phyloP scores from a whole-genome alignment of 306 rosid genomes.

The Inga laurina region DNA sequence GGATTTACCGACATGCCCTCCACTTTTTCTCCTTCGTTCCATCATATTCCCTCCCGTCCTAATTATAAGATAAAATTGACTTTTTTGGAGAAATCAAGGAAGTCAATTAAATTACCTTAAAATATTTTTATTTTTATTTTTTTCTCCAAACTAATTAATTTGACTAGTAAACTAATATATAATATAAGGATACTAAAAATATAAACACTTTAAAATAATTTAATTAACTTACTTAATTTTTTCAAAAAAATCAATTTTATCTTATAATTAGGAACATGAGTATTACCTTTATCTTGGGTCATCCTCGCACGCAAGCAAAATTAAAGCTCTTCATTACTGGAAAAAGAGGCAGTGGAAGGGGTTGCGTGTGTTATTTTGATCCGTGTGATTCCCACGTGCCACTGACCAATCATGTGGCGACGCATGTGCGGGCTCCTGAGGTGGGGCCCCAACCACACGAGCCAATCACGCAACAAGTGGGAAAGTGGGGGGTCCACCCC shows the following conservation, averaged over 20 bases:
- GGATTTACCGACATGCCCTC: conserved; percentile 45
- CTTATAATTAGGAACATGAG: too few relatives aligned
- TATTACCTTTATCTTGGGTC: conserved; percentile 9
- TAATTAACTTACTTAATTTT: too few relatives aligned
- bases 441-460: conserved; percentile 35
- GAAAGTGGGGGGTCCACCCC: conserved; percentile 37
- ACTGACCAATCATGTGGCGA: conserved; percentile 24
- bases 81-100: too few relatives aligned
- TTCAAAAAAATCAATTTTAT: too few relatives aligned
- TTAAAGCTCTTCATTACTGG: background rate
- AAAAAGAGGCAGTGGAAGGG: background rate
- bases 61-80: too few relatives aligned
- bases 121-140: too few relatives aligned
- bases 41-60: too few relatives aligned
- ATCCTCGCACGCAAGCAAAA: conserved; percentile 20
- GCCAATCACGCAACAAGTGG: conserved; percentile 63
- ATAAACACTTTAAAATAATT: too few relatives aligned
- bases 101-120: too few relatives aligned
- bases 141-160: too few relatives aligned
- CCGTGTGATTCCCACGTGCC: conserved; percentile 49
- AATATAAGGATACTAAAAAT: too few relatives aligned
- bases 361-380: background rate
- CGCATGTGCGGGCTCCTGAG: conserved; percentile 13
- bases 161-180: too few relatives aligned
- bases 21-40: conserved; percentile 9